Evolutionary conservation across 148 eudicot species (phyloP), one percentile per base, ranked within the genome.

Genomic region (Mesembryanthemum crystallinum): DNA sequence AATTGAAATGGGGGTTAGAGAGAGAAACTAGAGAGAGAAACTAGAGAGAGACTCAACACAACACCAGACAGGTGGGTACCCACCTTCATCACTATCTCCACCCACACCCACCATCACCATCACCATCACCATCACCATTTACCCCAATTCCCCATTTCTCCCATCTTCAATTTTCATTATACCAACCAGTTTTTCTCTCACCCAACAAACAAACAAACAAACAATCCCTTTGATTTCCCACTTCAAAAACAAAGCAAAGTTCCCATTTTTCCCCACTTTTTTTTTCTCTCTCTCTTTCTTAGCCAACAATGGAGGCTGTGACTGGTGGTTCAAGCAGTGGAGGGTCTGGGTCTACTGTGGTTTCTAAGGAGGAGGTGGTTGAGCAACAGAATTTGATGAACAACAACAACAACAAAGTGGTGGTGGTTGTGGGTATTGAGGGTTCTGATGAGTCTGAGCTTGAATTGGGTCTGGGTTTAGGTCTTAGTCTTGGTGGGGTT

Each of bases 391-490:
- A 71, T 76, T 43, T 24, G 14, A n/a, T 17, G 32, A 23, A 64
- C 59, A 47, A 71, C 52, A 43, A n/a, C n/a, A n/a, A n/a, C n/a
- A n/a, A n/a, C n/a, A n/a, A n/a, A 6, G 39, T 35, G 39, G 39
- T 2, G 39, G 39, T 81, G 75, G 78, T 69, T 32, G 24, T 79
- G 68, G 73, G 77, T 1, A 73, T 82, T 58, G 94, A 92, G 76
- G 94, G 77, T 52, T 87, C 88, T 72, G 88, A 88, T 77, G 92
- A 87, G 14, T 73, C 82, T 70, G 87, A 89, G 82, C 79, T 92
- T 43, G 91, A 90, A 72, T 80, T 92, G 78, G 94, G 97, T 5
- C 87, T 91, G 71, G 96, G 92, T 2, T 72, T 90, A 69, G 86
- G 89, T 45, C 88, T 90, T 58, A 89, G 87, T 67, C 75, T 82